Evolutionary conservation across 352 stramenopile genomes (phyloP).

Genomic region (Pythium phragmiticola): DNA sequence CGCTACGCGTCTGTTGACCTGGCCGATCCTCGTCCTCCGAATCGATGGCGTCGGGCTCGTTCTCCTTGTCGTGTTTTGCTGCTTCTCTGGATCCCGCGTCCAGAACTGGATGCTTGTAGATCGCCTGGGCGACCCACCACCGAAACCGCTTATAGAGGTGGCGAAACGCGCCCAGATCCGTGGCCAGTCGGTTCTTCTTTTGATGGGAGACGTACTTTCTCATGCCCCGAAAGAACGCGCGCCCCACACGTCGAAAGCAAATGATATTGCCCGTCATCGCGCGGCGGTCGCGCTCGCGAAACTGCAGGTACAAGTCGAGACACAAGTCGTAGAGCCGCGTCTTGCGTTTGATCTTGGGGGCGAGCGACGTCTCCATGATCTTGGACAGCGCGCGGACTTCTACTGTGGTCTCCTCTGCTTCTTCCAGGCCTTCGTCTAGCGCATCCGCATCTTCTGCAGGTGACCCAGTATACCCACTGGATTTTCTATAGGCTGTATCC

Average conservation of each 20-base stretch:
- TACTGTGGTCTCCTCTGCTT: background rate
- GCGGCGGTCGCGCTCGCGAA: constrained; percentile 32
- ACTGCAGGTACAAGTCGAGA: constrained; percentile 33
- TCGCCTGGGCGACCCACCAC: constrained; percentile 24
- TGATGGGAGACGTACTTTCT: constrained; percentile 15
- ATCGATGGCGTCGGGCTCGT: background rate
- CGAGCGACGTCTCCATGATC: constrained; percentile 36
- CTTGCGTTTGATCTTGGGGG: constrained; percentile 36
- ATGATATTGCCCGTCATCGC: constrained; percentile 31
- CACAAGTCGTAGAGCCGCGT: constrained; percentile 38
- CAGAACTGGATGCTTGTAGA: constrained; percentile 29
- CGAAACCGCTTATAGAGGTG: constrained; percentile 29
- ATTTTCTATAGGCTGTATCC: background rate
- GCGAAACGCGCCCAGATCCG: constrained; percentile 32
- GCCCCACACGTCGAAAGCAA: constrained; percentile 28
- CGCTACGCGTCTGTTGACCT: background rate
- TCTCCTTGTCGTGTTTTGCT: background rate
- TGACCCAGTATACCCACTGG: background rate
- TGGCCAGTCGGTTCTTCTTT: constrained; percentile 35
- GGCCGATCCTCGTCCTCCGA: background rate
- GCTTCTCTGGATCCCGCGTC: background rate
- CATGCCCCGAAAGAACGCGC: constrained; percentile 19
- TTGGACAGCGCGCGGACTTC: constrained; percentile 28
- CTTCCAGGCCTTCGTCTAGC: background rate
- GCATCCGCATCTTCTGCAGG: constrained; percentile 8